Evolutionary conservation across 2,329 filamentous ascomycete genomes (phyloP).

Genomic region (Tolypocladium tropicale): DNA sequence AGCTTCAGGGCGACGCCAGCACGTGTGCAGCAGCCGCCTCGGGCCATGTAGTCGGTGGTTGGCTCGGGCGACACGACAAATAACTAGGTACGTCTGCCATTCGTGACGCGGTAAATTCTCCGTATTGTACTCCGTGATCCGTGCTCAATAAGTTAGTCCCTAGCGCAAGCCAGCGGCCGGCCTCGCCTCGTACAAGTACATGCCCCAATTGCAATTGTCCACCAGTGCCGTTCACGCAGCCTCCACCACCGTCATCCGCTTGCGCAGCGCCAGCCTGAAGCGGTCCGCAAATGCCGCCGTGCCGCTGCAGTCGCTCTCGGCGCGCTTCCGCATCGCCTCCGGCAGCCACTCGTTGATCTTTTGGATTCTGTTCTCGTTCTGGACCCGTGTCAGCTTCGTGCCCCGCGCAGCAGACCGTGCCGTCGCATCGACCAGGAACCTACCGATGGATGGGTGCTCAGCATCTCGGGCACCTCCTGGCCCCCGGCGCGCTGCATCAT

Average conservation of each 20-base stretch:
- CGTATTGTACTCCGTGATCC: too few relatives aligned
- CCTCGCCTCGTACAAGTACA: too few relatives aligned
- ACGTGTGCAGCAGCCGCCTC: background rate
- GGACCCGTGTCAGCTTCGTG: background rate
- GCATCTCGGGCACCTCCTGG: conserved; percentile 54
- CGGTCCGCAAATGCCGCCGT: conserved; percentile 41
- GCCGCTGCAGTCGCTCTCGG: conserved; percentile 42
- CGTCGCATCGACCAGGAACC: conserved; percentile 14
- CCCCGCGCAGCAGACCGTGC: background rate
- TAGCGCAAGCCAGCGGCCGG: too few relatives aligned
- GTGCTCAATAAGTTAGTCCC: too few relatives aligned
- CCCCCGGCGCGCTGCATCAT: conserved; percentile 24
- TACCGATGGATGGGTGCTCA: conserved; percentile 68
- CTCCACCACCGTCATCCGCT: conserved; percentile 11
- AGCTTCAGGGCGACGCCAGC: background rate
- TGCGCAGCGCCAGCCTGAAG: conserved; percentile 38
- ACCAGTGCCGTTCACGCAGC: background rate
- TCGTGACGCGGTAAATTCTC: too few relatives aligned
- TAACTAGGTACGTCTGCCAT: too few relatives aligned
- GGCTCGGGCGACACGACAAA: background rate
- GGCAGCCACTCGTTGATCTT: conserved; percentile 57
- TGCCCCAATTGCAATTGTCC: background rate
- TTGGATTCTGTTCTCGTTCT: conserved; percentile 52
- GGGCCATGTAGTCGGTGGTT: background rate
- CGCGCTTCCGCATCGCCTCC: conserved; percentile 42